Evolutionary conservation across 164 flowering plant genomes (phyloP).

Genomic region (Vitis riparia): DNA sequence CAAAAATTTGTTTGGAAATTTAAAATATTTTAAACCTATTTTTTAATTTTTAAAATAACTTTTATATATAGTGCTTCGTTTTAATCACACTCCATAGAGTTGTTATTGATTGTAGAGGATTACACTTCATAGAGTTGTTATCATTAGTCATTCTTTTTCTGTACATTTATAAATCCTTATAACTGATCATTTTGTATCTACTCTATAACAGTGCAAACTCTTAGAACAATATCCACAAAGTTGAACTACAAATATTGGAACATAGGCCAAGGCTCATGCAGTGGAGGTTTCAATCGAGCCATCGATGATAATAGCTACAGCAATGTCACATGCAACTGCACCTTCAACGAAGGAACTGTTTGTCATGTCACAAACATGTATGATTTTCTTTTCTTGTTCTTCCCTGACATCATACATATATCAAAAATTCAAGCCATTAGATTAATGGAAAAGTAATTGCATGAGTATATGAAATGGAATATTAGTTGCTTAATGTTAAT

Average conservation of each 20-base stretch:
- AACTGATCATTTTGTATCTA: background rate
- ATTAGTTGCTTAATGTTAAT: no score
- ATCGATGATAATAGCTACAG: background rate
- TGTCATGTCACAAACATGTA: slow-evolving; percentile 41
- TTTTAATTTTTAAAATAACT: no score
- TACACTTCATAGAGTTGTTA: no score
- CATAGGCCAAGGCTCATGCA: slow-evolving; percentile 20
- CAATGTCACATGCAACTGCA: slow-evolving; percentile 45
- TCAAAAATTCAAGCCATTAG: no score
- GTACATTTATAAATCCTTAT: background rate
- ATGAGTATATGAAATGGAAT: no score
- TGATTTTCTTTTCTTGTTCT: slow-evolving; percentile 7
- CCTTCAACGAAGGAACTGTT: slow-evolving; percentile 22
- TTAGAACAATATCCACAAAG: slow-evolving; percentile 31
- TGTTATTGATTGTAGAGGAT: no score
- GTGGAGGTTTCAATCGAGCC: background rate
- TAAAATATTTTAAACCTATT: no score
- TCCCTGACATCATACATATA: background rate
- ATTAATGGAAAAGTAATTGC: no score
- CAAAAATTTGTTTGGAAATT: no score
- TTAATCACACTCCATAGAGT: no score
- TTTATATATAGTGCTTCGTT: no score
- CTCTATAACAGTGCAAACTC: slow-evolving; percentile 28
- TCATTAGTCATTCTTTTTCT: background rate
- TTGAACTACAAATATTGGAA: slow-evolving; percentile 28